Evolutionary conservation across 202 grass and related monocot genomes (phyloP), one percentile per base, ranked within the genome.

Genomic region (Elaeis oleifera): DNA sequence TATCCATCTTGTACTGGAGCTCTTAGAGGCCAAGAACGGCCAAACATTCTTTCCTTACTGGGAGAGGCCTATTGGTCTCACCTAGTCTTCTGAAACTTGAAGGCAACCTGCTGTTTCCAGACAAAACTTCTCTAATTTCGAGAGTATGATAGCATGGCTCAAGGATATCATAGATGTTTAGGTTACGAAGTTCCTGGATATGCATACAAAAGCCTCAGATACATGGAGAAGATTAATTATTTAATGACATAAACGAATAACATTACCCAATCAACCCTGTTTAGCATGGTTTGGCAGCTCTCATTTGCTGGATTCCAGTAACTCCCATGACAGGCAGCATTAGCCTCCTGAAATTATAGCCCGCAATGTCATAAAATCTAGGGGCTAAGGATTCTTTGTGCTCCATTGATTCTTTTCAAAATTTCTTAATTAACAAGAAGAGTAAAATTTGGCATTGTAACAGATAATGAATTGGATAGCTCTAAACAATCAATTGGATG

Each of bases 151-250:
- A 97, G 69, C 94, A 97, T 44, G 94, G 94, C 66, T 97, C 94
- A 56, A 97, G 94, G 67, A 97, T 84, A 73, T 97, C 75, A 64
- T 97, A 97, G 32, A 97, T 86, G 51, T 97, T 92, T 58, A 97
- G 72, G 3, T 9, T 66, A 6, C 9, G 2, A 4, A 97, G 56
- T 65, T 17, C 67, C 94, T 97, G 66, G 19, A 63, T 23, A 74
- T 69, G 22, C 53, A 79, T 4, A 53, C 29, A 63, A 62, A 72
- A 13, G 16, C 8, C 18, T 6, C 6, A 69, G 66, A 44, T 21
- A 59, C 20, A 52, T 54, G 54, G 51, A 39, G 36, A 44, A 44
- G 36, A 44, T 44, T 44, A 44, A 22, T 5, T 1, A 22, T 58
- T 27, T 18, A 71, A 49, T 23, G 20, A 23, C 20, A 54, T 15